Percentiles rank a stretch among this genome's conserved stretches.
These are phyloP conservation scores for Trichoderma aggressivum DNA, from an alignment of 2,329 filamentous ascomycete genomes.

Conservation along the genomic window DNA sequence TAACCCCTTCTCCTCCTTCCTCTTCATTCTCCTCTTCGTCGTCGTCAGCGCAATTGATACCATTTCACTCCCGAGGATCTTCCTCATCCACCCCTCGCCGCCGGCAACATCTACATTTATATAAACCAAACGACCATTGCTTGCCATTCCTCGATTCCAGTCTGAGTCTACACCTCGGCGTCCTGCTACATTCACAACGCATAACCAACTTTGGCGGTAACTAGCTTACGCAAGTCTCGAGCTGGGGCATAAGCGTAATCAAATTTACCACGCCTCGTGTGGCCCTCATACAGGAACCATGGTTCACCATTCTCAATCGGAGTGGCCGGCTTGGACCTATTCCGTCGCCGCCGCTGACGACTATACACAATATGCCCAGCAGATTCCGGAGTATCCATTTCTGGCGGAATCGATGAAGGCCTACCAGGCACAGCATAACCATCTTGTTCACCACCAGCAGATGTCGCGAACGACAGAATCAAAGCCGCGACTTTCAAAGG, in stretches of 20 bases:
- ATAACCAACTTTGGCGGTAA: too few relatives aligned
- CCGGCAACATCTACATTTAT: neutral
- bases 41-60: slow-evolving; percentile 5
- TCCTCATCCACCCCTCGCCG: neutral
- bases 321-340: slow-evolving; percentile 38
- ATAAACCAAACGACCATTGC: neutral
- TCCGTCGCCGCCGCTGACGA: slow-evolving; percentile 27
- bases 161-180: neutral
- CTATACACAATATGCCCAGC: slow-evolving; percentile 31
- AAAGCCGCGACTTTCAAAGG: slow-evolving; percentile 54
- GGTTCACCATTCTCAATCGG: slow-evolving; percentile 34
- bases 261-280: neutral
- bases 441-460: slow-evolving; percentile 37
- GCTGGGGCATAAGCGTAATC: neutral
- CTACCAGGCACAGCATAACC: slow-evolving; percentile 37
- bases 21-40: neutral
- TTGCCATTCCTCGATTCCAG: slow-evolving; percentile 5
- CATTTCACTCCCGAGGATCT: neutral
- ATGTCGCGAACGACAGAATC: slow-evolving; percentile 44
- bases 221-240: neutral
- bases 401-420: slow-evolving; percentile 39
- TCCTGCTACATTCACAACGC: neutral
- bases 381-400: slow-evolving; percentile 36
- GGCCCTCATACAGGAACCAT: slow-evolving; percentile 25
- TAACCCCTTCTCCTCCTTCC: slow-evolving; percentile 10